Conservation (phyloP, 306 rosid species). For the Cucurbita argyrosperma region DNA sequence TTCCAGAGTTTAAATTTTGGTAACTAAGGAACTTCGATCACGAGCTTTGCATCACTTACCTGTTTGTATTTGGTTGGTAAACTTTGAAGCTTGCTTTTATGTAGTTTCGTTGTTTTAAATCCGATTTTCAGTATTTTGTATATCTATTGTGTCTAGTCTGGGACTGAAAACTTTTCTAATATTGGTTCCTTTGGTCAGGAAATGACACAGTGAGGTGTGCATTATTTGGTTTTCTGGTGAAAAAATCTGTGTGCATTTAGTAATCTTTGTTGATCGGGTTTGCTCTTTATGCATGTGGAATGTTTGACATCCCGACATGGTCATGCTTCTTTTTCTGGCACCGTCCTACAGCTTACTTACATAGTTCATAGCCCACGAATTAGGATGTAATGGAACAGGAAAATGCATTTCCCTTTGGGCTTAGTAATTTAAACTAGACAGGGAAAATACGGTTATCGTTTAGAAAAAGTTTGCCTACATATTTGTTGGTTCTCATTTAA, state of each 20-base stretch:
- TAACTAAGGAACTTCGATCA: slow-evolving; percentile 19
- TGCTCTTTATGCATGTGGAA: neutral
- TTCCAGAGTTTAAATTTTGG: slow-evolving; percentile 95
- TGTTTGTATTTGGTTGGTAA: neutral
- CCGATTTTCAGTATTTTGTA: neutral
- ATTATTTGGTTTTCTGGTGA: neutral
- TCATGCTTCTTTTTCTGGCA: neutral
- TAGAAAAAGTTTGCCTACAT: neutral
- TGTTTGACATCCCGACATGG: neutral
- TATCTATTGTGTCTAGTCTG: neutral
- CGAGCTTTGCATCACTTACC: neutral
- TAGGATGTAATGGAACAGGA: neutral
- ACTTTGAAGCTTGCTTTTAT: neutral
- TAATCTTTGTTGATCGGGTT: neutral
- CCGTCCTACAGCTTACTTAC: neutral
- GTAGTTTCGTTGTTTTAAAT: neutral
- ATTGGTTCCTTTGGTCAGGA: neutral
- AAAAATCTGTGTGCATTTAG: neutral
- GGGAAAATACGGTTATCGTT: neutral
- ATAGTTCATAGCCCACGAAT: neutral
- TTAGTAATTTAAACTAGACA: neutral
- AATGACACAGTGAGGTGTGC: neutral
- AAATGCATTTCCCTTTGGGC: neutral
- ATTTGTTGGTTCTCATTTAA: neutral
- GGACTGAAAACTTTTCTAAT: neutral